phyloP scores from a whole-genome alignment of 495 filamentous ascomycete genomes.

The Chaetomium cochliodes region DNA sequence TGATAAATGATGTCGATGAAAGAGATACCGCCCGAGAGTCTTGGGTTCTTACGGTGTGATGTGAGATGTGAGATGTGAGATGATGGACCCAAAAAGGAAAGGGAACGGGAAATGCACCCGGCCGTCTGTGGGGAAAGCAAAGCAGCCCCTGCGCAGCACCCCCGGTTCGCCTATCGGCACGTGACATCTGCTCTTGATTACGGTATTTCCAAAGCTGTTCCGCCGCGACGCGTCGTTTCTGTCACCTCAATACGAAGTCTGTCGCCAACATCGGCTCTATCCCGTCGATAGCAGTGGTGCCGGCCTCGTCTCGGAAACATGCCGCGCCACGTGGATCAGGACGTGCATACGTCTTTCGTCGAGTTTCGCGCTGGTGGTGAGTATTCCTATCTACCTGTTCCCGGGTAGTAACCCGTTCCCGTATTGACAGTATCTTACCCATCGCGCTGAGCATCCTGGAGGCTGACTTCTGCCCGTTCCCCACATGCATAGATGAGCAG shows the following conservation, averaged over 20 bases:
- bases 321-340: conserved; percentile 29
- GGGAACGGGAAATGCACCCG: too few relatives aligned
- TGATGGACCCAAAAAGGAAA: too few relatives aligned
- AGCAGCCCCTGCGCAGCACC: too few relatives aligned
- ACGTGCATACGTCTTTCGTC: conserved; percentile 32
- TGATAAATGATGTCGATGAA: too few relatives aligned
- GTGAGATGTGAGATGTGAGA: too few relatives aligned
- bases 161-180: too few relatives aligned
- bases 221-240: conserved; percentile 1
- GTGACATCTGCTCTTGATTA: not conserved
- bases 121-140: too few relatives aligned
- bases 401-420: not conserved
- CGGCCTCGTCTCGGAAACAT: conserved; percentile 15
- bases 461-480: conserved; percentile 10
- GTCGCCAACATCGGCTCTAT: not conserved
- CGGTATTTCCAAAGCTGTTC: not conserved
- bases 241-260: not conserved
- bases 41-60: too few relatives aligned
- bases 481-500: conserved; percentile 18
- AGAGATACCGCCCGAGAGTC: too few relatives aligned
- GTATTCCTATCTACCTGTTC: conserved; percentile 2
- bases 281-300: too few relatives aligned
- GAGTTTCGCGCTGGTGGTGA: conserved; percentile 32
- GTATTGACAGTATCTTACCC: conserved; percentile 17
- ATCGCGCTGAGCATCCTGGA: conserved; percentile 1